A percentile compares a stretch with the other conserved stretches of the same genome.
Conservation (phyloP, 2,329 filamentous ascomycete species). For the Penicillium griseofulvum region DNA sequence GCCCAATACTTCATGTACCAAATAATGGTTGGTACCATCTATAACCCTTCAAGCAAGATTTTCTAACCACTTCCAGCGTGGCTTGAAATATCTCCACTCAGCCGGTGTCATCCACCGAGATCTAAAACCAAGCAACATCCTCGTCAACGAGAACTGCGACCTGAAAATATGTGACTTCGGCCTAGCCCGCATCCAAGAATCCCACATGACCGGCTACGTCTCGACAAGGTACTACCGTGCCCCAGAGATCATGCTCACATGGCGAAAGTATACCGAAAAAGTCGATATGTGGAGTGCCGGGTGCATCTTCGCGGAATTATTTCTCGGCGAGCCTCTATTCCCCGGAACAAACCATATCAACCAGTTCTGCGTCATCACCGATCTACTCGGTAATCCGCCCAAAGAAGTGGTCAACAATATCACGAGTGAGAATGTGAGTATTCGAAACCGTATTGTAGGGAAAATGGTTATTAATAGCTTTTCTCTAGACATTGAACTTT, state of each 20-base stretch:
- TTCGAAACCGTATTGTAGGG: background rate
- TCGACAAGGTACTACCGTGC: slow-evolving; percentile 98
- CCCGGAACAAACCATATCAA: slow-evolving; percentile 99
- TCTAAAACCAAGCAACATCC: slow-evolving; percentile 96
- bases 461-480: background rate
- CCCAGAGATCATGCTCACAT: slow-evolving; percentile 99
- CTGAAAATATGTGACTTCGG: slow-evolving; percentile 99
- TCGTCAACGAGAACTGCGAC: slow-evolving; percentile 99
- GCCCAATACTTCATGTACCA: slow-evolving; percentile 99
- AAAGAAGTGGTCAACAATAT: slow-evolving; percentile 98
- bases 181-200: slow-evolving; percentile 93
- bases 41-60: background rate
- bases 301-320: slow-evolving; percentile 98
- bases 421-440: slow-evolving; percentile 86
- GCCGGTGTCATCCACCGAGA: slow-evolving; percentile 97
- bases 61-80: slow-evolving; percentile 60
- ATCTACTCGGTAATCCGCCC: slow-evolving; percentile 88
- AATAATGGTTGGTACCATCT: slow-evolving; percentile 66
- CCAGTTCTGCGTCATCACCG: slow-evolving; percentile 99
- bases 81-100: slow-evolving; percentile 97
- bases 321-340: slow-evolving; percentile 95
- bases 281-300: slow-evolving; percentile 99
- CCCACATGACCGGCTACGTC: slow-evolving; percentile 98
- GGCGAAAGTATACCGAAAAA: slow-evolving; percentile 99
- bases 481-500: slow-evolving; percentile 77